These are phyloP conservation scores for Fusarium sp. DNA, from an alignment of 2,329 filamentous ascomycete species.

Conservation along the genomic window DNA sequence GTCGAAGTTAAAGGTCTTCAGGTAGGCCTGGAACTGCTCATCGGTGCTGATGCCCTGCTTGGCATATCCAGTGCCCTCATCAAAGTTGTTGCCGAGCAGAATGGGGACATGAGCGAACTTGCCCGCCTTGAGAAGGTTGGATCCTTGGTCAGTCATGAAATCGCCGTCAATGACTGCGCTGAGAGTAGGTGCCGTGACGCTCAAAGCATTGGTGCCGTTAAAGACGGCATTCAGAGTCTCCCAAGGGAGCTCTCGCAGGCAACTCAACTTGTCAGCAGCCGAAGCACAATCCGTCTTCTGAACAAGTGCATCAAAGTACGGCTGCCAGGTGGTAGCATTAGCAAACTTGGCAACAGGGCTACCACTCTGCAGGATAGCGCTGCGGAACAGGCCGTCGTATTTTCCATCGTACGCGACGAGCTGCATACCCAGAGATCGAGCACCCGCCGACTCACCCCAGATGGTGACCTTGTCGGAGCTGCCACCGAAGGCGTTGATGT, in stretches of 20 bases:
- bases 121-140: conserved; percentile 68
- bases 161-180: conserved; percentile 54
- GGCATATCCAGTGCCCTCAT: conserved; percentile 74
- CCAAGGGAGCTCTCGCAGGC: conserved; percentile 52
- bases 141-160: conserved; percentile 60
- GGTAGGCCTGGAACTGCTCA: conserved; percentile 61
- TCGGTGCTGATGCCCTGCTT: conserved; percentile 69
- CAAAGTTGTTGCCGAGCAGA: conserved; percentile 73
- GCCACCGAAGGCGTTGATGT: conserved; percentile 66
- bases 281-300: conserved; percentile 43
- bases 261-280: conserved; percentile 47
- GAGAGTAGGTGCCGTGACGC: conserved; percentile 32
- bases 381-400: conserved; percentile 69
- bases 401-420: conserved; percentile 67
- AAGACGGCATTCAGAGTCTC: conserved; percentile 51
- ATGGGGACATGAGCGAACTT: conserved; percentile 76
- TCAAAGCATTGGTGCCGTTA: conserved; percentile 42
- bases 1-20: conserved; percentile 40
- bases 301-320: conserved; percentile 52
- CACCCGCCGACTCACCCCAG: conserved; percentile 70
- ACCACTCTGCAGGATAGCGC: conserved; percentile 67
- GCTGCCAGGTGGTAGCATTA: conserved; percentile 44
- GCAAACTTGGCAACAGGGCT: conserved; percentile 51
- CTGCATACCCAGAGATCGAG: conserved; percentile 65
- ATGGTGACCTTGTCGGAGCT: conserved; percentile 64